Conservation (phyloP, 257 asterid species). For the Solanum ossicruentum region DNA sequence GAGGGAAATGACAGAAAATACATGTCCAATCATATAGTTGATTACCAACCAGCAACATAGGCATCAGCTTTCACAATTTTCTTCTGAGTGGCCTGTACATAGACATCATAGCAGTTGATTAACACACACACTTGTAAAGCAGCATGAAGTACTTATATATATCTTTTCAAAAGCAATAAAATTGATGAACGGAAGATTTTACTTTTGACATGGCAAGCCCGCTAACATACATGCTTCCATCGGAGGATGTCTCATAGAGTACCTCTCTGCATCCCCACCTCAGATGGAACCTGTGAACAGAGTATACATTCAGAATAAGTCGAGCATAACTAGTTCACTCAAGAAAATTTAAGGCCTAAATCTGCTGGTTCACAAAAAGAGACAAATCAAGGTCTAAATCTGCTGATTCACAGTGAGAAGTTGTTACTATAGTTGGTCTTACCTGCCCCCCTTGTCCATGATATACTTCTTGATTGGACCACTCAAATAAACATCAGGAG, state of each 20-base stretch:
- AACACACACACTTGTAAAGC: background rate
- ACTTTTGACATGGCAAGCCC: constrained; percentile 97
- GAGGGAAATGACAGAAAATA: constrained; percentile 4
- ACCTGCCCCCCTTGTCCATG: constrained; percentile 91
- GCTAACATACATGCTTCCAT: constrained; percentile 56
- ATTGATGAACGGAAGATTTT: background rate
- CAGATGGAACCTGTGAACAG: constrained; percentile 68
- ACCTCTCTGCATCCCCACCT: constrained; percentile 99
- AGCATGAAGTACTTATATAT: background rate
- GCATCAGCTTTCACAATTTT: constrained; percentile 83
- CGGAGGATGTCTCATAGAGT: constrained; percentile 62
- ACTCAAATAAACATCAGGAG: constrained; percentile 92
- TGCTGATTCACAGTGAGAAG: background rate
- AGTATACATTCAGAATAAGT: background rate
- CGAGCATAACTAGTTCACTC: background rate
- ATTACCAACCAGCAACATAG: constrained; percentile 80
- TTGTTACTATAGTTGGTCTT: background rate
- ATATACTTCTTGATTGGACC: constrained; percentile 88
- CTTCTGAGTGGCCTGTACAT: constrained; percentile 86
- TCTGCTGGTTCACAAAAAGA: background rate
- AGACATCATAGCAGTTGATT: background rate
- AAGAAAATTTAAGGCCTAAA: background rate
- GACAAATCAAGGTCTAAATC: background rate
- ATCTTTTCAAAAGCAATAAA: background rate
- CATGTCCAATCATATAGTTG: background rate